These are phyloP conservation scores for Candolleomyces aberdarensis DNA, from an alignment of 768 basidiomycete genomes.

Conservation along the genomic window DNA sequence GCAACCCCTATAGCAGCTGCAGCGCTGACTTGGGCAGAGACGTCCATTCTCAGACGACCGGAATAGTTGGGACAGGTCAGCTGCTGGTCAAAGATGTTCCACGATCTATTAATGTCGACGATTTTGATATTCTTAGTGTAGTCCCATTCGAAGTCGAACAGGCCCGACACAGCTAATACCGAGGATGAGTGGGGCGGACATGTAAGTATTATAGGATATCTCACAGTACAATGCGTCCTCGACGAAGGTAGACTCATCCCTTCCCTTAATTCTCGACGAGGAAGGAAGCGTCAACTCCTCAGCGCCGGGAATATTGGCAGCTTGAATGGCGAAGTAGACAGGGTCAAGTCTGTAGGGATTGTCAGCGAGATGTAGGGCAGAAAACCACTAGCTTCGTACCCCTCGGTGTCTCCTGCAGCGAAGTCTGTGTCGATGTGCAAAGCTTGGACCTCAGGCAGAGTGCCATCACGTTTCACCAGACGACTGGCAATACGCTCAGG, in stretches of 20 bases:
- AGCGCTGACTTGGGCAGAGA: slow-evolving; percentile 3
- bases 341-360: background rate
- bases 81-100: slow-evolving; percentile 16
- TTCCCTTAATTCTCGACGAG: background rate
- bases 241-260: background rate
- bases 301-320: slow-evolving; percentile 13
- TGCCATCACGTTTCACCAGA: slow-evolving; percentile 12
- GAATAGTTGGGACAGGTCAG: slow-evolving; percentile 7
- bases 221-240: background rate
- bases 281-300: slow-evolving; percentile 1
- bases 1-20: slow-evolving; percentile 6
- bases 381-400: background rate
- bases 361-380: background rate
- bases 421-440: slow-evolving; percentile 18
- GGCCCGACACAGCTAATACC: background rate
- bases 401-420: slow-evolving; percentile 10
- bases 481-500: slow-evolving; percentile 11
- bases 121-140: slow-evolving; percentile 19
- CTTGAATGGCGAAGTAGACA: slow-evolving; percentile 10
- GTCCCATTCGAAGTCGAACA: slow-evolving; percentile 19
- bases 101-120: slow-evolving; percentile 18
- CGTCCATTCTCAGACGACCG: slow-evolving; percentile 5
- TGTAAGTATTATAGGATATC: too few relatives aligned
- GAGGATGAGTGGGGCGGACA: background rate
- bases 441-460: slow-evolving; percentile 13